Evolutionary conservation across 2,329 filamentous ascomycete genomes (phyloP).

Genomic region (Colletotrichum melonis): DNA sequence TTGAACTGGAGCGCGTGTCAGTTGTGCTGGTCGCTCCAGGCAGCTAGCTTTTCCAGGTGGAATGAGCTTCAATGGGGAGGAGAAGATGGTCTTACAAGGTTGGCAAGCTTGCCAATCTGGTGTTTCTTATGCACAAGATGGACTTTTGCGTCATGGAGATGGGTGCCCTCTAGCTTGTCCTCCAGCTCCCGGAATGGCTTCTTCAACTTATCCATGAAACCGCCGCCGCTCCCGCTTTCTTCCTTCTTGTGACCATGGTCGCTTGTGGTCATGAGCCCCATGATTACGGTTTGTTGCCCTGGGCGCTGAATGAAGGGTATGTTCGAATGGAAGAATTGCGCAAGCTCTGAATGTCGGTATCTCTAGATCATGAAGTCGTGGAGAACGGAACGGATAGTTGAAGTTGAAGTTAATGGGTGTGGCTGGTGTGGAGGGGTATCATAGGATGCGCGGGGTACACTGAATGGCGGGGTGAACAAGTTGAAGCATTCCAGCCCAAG

Average conservation of each 20-base stretch:
- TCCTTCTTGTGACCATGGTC: constrained; percentile 33
- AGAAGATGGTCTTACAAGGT: constrained; percentile 59
- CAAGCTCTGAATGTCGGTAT: background rate
- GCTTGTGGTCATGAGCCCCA: constrained; percentile 26
- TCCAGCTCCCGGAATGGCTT: constrained; percentile 57
- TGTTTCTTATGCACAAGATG: constrained; percentile 72
- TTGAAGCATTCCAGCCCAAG: constrained; percentile 6
- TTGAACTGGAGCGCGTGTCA: constrained; percentile 69
- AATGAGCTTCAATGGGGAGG: background rate
- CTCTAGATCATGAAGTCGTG: constrained; percentile 18
- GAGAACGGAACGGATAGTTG: too few species aligned
- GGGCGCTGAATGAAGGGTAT: background rate
- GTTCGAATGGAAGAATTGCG: background rate
- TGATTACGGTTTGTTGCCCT: background rate
- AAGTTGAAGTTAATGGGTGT: background rate
- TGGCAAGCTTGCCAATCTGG: constrained; percentile 72
- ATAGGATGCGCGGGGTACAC: constrained; percentile 11
- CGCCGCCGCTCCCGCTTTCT: constrained; percentile 42
- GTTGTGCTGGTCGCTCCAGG: background rate
- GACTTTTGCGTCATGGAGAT: constrained; percentile 68
- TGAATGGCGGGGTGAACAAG: constrained; percentile 14
- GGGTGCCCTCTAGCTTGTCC: constrained; percentile 65
- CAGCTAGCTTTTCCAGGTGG: background rate
- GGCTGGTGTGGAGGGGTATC: constrained; percentile 21
- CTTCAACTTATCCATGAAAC: constrained; percentile 61